Percentiles rank a stretch among this genome's conserved stretches.
phyloP scores from a whole-genome alignment of 331 rosid genomes.

The Acacia concinna region DNA sequence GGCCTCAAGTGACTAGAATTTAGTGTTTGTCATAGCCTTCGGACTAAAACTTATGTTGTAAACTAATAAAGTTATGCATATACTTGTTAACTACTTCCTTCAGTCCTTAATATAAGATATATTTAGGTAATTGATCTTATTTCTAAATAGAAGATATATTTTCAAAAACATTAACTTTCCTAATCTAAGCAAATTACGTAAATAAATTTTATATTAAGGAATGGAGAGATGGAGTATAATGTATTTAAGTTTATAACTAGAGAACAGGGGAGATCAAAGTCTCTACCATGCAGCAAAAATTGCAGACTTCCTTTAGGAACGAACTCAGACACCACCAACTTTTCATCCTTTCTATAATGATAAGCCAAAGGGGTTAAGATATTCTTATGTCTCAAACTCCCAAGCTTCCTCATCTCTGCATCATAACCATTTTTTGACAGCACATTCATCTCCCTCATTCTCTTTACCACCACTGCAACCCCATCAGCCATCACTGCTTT shows the following conservation, averaged over 20 bases:
- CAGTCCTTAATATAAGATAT: no score
- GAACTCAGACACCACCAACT: not conserved
- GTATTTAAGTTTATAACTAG: not conserved
- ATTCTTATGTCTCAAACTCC: conserved; percentile 43
- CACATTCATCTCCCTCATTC: conserved; percentile 52
- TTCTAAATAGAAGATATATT: no score
- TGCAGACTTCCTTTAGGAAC: conserved; percentile 15
- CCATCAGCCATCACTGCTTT: conserved; percentile 62
- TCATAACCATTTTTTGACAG: conserved; percentile 48
- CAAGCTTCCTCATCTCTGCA: conserved; percentile 45
- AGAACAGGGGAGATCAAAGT: not conserved
- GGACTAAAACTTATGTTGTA: no score
- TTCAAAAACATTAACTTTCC: no score
- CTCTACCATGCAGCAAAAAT: conserved; percentile 3
- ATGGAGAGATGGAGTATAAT: no score
- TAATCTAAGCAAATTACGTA: no score
- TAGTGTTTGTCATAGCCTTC: no score
- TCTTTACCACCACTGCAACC: conserved; percentile 56
- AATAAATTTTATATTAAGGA: no score
- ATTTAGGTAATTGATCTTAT: no score
- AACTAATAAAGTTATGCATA: no score
- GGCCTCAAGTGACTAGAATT: not conserved
- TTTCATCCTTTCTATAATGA: conserved; percentile 10
- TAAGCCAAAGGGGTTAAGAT: conserved; percentile 19
- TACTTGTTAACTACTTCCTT: no score